Percentiles rank a stretch among this genome's conserved stretches.
Conservation (phyloP, 225 moss, liverwort and hornwort genomes). For the Pseudoscleropodium purum region DNA sequence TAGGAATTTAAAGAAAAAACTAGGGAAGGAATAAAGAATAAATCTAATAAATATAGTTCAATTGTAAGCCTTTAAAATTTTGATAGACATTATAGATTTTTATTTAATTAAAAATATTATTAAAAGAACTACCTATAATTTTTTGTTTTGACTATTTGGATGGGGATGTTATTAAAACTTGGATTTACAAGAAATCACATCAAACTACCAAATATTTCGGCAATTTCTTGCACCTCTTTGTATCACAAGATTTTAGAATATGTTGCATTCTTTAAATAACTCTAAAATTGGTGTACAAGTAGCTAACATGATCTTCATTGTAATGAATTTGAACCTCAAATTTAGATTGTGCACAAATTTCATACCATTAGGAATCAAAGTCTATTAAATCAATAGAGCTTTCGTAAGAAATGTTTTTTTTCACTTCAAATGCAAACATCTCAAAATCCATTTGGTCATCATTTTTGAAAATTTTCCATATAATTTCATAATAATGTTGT, state of each 20-base stretch:
- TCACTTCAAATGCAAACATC: background rate
- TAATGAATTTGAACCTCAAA: background rate
- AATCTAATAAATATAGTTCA: background rate
- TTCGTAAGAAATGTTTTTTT: background rate
- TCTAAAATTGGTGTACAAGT: background rate
- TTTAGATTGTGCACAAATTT: background rate
- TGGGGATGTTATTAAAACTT: background rate
- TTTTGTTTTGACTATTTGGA: background rate
- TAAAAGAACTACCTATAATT: background rate
- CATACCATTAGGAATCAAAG: background rate
- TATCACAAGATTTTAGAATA: background rate
- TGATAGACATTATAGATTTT: background rate
- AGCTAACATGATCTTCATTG: background rate
- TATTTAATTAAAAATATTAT: no score
- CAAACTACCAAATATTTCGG: background rate
- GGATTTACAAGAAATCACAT: background rate
- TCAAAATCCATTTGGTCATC: background rate
- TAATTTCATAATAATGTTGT: background rate
- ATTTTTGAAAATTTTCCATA: background rate
- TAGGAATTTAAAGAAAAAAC: rapidly evolving
- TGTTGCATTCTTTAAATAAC: background rate
- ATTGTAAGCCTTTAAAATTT: background rate
- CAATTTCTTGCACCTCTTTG: background rate
- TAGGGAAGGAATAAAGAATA: background rate
- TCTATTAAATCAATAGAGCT: background rate